phyloP scores from a whole-genome alignment of 2,329 filamentous ascomycete genomes.

The Colletotrichum horii region DNA sequence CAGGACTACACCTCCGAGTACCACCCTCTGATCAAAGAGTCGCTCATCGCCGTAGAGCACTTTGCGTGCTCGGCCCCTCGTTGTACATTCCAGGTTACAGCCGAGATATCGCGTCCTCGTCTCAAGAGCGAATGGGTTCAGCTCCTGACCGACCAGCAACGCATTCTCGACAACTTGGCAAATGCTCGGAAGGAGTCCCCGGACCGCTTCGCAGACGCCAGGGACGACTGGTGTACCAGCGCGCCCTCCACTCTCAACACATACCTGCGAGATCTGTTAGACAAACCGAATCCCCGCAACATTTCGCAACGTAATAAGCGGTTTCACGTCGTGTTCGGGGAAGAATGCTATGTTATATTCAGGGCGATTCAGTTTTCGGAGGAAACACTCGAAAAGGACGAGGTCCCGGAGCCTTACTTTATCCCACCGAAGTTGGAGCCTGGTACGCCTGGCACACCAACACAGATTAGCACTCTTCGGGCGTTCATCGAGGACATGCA shows the following conservation, averaged over 20 bases:
- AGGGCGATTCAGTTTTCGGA: constrained; percentile 54
- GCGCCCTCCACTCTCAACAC: constrained; percentile 52
- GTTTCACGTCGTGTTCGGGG: constrained; percentile 59
- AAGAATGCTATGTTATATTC: constrained; percentile 54
- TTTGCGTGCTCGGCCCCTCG: constrained; percentile 43
- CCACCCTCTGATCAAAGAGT: constrained; percentile 31
- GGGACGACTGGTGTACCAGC: constrained; percentile 43
- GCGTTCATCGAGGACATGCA: constrained; percentile 56
- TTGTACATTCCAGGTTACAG: constrained; percentile 46
- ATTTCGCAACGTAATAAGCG: constrained; percentile 64
- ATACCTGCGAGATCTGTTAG: constrained; percentile 56
- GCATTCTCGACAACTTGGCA: constrained; percentile 46
- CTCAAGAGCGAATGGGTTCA: constrained; percentile 47
- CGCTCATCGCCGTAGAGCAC: constrained; percentile 23
- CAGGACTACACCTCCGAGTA: not conserved
- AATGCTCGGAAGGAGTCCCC: constrained; percentile 50
- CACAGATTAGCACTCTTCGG: constrained; percentile 45
- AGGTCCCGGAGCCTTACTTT: constrained; percentile 43
- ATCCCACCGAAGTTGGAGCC: constrained; percentile 34
- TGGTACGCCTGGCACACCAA: constrained; percentile 33
- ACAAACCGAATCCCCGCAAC: constrained; percentile 38
- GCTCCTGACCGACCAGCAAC: constrained; percentile 48
- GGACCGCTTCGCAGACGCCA: constrained; percentile 49
- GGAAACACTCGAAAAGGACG: constrained; percentile 38
- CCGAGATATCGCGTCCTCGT: constrained; percentile 57